These are phyloP conservation scores for Cladosporium sp. DNA, from an alignment of 2,329 filamentous ascomycete genomes.

Conservation along the genomic window DNA sequence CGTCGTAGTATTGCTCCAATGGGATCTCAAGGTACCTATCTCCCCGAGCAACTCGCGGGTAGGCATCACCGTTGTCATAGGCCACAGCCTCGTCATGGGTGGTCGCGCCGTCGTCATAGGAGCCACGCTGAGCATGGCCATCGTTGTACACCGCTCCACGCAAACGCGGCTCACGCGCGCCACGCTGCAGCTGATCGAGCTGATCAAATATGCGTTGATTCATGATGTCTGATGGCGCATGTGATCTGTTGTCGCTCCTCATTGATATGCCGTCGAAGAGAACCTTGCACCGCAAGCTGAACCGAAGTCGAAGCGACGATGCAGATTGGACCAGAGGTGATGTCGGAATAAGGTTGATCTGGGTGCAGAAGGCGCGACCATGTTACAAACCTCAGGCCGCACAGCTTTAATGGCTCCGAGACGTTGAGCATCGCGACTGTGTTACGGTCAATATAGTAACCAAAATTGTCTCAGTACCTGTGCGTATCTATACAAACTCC, in stretches of 20 bases:
- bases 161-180: constrained; percentile 12
- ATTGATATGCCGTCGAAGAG: no score
- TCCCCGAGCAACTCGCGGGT: background rate
- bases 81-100: background rate
- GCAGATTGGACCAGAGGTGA: background rate
- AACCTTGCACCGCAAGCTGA: no score
- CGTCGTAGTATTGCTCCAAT: background rate
- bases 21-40: background rate
- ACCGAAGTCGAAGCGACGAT: no score
- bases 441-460: no score
- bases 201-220: constrained; percentile 24
- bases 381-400: no score
- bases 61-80: background rate
- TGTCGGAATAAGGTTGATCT: constrained; percentile 1
- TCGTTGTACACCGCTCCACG: constrained; percentile 1
- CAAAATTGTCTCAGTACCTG: no score
- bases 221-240: constrained; percentile 9
- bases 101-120: background rate
- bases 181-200: constrained; percentile 22
- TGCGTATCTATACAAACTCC: no score
- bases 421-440: no score
- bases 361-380: constrained; percentile 3
- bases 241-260: background rate
- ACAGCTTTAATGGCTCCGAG: no score
- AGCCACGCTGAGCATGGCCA: constrained; percentile 8